Conservation (phyloP, 192 early-diverging fungal genomes). For the Linnemannia schmuckeri region DNA sequence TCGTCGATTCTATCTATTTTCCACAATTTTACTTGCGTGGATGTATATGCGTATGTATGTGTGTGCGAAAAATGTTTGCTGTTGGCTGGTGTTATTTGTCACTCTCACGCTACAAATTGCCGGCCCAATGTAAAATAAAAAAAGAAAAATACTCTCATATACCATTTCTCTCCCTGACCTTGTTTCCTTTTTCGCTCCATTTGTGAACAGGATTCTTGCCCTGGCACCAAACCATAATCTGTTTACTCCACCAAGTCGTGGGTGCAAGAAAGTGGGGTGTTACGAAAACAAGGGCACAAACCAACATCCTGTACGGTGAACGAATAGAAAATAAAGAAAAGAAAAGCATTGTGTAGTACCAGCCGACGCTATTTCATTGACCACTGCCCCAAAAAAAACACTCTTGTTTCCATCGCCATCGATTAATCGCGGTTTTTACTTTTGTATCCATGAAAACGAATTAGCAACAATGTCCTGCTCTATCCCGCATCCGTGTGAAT, state of each 20-base stretch:
- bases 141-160: not conserved
- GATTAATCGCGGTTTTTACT: not conserved
- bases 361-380: not conserved
- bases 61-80: not conserved
- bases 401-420: not conserved
- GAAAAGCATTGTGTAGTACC: not conserved
- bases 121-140: too few relatives aligned
- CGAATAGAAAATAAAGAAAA: not conserved
- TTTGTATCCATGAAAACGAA: not conserved
- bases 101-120: not conserved
- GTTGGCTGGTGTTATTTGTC: not conserved
- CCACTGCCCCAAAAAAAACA: not conserved
- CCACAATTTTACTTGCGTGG: not conserved
- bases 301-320: not conserved
- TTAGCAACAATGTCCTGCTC: not conserved
- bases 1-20: not conserved
- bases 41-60: not conserved
- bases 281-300: constrained; percentile 25
- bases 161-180: not conserved
- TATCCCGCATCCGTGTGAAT: not conserved
- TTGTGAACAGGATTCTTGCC: not conserved
- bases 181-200: not conserved
- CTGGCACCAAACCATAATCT: not conserved
- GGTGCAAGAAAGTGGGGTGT: not conserved
- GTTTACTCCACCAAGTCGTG: not conserved